These are phyloP conservation scores for Marchantia paleacea DNA, from an alignment of 225 moss, liverwort and hornwort species.

Conservation along the genomic window DNA sequence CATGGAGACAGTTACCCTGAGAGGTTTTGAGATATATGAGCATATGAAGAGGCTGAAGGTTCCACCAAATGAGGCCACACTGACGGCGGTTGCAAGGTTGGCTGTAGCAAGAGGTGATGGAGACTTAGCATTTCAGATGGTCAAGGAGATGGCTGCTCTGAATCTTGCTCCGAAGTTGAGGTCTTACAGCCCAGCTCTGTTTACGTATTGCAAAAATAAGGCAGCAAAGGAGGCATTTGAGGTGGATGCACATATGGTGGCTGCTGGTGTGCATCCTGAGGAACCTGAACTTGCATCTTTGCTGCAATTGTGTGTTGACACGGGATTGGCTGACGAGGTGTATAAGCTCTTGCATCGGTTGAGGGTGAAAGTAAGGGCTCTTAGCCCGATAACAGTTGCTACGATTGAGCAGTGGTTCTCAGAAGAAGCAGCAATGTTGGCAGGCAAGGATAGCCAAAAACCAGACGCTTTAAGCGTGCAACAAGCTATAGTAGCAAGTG, in stretches of 20 bases:
- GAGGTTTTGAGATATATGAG: constrained; percentile 88
- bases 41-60: constrained; percentile 69
- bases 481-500: constrained; percentile 60
- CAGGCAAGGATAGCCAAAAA: constrained; percentile 44
- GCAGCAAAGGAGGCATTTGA: constrained; percentile 77
- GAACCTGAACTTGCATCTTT: constrained; percentile 80
- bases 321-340: constrained; percentile 68
- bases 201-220: constrained; percentile 74
- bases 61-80: constrained; percentile 90
- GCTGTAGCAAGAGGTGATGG: constrained; percentile 88
- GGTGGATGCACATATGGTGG: constrained; percentile 83
- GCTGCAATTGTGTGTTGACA: constrained; percentile 58
- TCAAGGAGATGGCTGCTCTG: constrained; percentile 82
- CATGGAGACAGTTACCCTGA: constrained; percentile 50
- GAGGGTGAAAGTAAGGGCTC: constrained; percentile 57
- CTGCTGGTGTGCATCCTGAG: constrained; percentile 73
- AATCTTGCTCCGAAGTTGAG: constrained; percentile 87
- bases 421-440: constrained; percentile 43
- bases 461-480: constrained; percentile 47
- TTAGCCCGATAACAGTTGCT: constrained; percentile 53
- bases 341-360: constrained; percentile 78
- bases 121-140: constrained; percentile 88
- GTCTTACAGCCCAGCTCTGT: constrained; percentile 86
- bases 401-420: constrained; percentile 72
- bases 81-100: constrained; percentile 87